Percentiles rank a stretch among this genome's conserved stretches.
phyloP scores from a whole-genome alignment of 495 filamentous ascomycete species.

The Niebla homalea region DNA sequence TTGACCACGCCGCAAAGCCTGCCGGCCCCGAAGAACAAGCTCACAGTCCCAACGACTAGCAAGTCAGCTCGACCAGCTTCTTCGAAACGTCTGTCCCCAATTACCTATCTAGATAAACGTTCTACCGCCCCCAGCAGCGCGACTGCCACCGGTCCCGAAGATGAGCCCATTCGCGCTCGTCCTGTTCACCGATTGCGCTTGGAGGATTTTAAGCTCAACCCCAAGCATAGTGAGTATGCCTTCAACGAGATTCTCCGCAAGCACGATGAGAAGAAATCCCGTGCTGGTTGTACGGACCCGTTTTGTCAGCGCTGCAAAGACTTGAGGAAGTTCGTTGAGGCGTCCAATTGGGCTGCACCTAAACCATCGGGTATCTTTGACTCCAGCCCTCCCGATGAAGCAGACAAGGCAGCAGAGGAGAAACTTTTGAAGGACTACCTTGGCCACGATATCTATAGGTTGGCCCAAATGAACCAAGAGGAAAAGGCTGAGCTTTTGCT shows the following conservation, averaged over 20 bases:
- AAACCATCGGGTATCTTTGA: no score
- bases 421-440: conserved; percentile 57
- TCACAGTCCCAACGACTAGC: neutral
- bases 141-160: conserved; percentile 10
- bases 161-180: conserved; percentile 37
- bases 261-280: conserved; percentile 56
- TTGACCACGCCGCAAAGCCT: neutral
- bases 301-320: conserved; percentile 58
- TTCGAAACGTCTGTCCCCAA: neutral
- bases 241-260: conserved; percentile 64
- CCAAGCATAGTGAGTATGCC: conserved; percentile 56
- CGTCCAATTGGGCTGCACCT: conserved; percentile 14
- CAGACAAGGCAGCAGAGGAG: conserved; percentile 22
- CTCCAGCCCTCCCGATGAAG: no score
- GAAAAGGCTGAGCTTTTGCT: conserved; percentile 46
- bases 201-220: conserved; percentile 77
- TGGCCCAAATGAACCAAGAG: conserved; percentile 31
- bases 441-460: conserved; percentile 35
- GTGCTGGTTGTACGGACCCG: conserved; percentile 64
- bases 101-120: neutral
- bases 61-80: conserved; percentile 1
- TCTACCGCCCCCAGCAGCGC: neutral
- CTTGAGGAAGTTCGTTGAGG: conserved; percentile 52
- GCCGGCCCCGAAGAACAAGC: neutral
- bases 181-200: conserved; percentile 39